These are phyloP conservation scores for Agastache rugosa DNA, from an alignment of 257 asterid species.

Conservation along the genomic window DNA sequence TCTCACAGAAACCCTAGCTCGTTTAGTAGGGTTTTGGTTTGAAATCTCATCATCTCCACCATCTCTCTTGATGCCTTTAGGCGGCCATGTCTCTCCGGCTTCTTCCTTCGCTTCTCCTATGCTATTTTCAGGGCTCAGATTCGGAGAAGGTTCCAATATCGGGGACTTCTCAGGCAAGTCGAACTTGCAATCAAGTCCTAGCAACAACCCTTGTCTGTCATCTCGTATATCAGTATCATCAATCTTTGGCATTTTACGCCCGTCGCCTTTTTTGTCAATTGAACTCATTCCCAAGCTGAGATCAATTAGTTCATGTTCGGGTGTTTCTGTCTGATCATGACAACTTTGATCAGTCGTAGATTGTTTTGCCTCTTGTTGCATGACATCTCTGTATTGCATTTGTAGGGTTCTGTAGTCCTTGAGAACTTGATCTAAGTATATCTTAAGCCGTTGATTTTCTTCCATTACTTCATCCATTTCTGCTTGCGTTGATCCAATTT, in stretches of 20 bases:
- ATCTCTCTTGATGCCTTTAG: slow-evolving; percentile 52
- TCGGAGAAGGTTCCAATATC: slow-evolving; percentile 42
- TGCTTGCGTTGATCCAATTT: slow-evolving; percentile 64
- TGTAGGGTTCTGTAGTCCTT: slow-evolving; percentile 77
- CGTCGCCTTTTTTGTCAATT: slow-evolving; percentile 48
- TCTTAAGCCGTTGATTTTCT: slow-evolving; percentile 77
- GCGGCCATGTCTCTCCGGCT: slow-evolving; percentile 53
- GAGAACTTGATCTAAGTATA: slow-evolving; percentile 59
- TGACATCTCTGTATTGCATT: slow-evolving; percentile 60
- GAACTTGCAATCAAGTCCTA: slow-evolving; percentile 69
- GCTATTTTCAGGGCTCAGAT: slow-evolving; percentile 58
- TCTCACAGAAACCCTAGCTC: slow-evolving; percentile 96
- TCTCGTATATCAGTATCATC: slow-evolving; percentile 39
- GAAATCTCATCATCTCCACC: slow-evolving; percentile 62
- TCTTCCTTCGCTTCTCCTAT: slow-evolving; percentile 66
- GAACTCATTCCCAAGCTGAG: slow-evolving; percentile 77
- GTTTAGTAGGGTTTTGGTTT: slow-evolving; percentile 73
- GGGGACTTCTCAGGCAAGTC: slow-evolving; percentile 37
- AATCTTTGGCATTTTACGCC: slow-evolving; percentile 26
- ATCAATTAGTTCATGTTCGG: slow-evolving; percentile 54
- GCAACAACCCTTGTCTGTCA: slow-evolving; percentile 50
- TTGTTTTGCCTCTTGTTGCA: slow-evolving; percentile 48
- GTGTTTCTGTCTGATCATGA: slow-evolving; percentile 33
- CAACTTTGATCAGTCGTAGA: slow-evolving; percentile 11
- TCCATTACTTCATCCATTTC: slow-evolving; percentile 80